Percentiles rank a stretch among this genome's conserved stretches.
Conservation (phyloP, 495 filamentous ascomycete genomes). For the Alectoria sarmentosa region DNA sequence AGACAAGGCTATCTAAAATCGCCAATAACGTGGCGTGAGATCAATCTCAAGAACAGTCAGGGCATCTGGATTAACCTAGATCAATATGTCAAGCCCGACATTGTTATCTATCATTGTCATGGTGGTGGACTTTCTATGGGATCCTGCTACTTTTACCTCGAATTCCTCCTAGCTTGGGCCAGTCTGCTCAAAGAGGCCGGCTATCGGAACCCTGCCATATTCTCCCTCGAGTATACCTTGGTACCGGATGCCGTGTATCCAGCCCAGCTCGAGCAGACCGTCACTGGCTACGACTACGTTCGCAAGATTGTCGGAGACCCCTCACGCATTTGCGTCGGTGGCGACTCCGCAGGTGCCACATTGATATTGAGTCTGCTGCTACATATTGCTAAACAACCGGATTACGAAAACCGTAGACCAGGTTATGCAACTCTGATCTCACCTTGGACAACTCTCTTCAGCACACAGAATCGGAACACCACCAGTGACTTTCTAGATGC, state of each 20-base stretch:
- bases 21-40: conserved; percentile 57
- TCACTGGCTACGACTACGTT: conserved; percentile 59
- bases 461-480: conserved; percentile 37
- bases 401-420: conserved; percentile 33
- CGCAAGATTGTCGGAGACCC: conserved; percentile 47
- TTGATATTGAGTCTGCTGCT: conserved; percentile 62
- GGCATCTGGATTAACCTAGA: conserved; percentile 58
- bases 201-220: conserved; percentile 66
- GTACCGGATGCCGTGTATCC: conserved; percentile 68
- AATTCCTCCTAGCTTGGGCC: conserved; percentile 64
- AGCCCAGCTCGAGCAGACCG: conserved; percentile 56
- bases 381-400: conserved; percentile 38
- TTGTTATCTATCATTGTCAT: conserved; percentile 68
- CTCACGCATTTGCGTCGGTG: conserved; percentile 53
- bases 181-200: conserved; percentile 49
- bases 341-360: conserved; percentile 69
- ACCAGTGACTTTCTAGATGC: conserved; percentile 42
- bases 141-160: conserved; percentile 70
- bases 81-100: conserved; percentile 47
- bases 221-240: conserved; percentile 70
- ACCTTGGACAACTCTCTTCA: conserved; percentile 34
- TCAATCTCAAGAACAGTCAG: conserved; percentile 34
- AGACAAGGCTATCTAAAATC: conserved; percentile 56
- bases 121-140: conserved; percentile 77
- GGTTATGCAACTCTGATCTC: conserved; percentile 52